These are phyloP conservation scores for Bacterosira constricta DNA, from an alignment of 108 stramenopile species.

Conservation along the genomic window DNA sequence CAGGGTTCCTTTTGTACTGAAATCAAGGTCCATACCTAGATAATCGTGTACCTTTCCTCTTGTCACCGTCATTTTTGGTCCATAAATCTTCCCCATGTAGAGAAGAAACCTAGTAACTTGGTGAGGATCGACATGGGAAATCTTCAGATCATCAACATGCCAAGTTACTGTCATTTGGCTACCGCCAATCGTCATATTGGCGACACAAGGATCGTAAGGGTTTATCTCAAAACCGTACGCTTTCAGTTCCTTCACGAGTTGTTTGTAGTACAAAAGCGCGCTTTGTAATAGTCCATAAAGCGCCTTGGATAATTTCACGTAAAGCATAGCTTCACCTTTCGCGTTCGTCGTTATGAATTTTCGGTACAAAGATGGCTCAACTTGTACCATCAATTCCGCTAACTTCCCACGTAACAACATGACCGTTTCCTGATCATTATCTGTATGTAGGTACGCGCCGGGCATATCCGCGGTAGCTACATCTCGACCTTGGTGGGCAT, in stretches of 20 bases:
- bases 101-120: not conserved
- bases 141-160: not conserved
- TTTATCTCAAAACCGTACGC: not conserved
- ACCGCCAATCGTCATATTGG: not conserved
- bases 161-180: not conserved
- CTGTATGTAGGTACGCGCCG: constrained; percentile 27
- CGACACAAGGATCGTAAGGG: not conserved
- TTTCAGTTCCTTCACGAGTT: not conserved
- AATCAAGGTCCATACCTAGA: constrained; percentile 48
- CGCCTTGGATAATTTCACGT: not conserved
- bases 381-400: constrained; percentile 8
- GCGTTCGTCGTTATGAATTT: not conserved
- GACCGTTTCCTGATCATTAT: constrained; percentile 10
- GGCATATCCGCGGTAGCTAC: constrained; percentile 30
- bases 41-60: constrained; percentile 52
- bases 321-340: not conserved
- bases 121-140: too few relatives aligned
- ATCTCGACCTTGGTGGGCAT: constrained; percentile 37
- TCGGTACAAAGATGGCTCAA: constrained; percentile 12
- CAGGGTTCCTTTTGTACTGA: not conserved
- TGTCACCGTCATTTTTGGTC: constrained; percentile 8
- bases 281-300: too few relatives aligned
- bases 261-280: not conserved
- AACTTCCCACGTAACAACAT: constrained; percentile 13
- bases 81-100: not conserved